Percentiles rank a stretch among this genome's conserved stretches.
Conservation (phyloP, 2,329 filamentous ascomycete genomes). For the Colletotrichum sp. region DNA sequence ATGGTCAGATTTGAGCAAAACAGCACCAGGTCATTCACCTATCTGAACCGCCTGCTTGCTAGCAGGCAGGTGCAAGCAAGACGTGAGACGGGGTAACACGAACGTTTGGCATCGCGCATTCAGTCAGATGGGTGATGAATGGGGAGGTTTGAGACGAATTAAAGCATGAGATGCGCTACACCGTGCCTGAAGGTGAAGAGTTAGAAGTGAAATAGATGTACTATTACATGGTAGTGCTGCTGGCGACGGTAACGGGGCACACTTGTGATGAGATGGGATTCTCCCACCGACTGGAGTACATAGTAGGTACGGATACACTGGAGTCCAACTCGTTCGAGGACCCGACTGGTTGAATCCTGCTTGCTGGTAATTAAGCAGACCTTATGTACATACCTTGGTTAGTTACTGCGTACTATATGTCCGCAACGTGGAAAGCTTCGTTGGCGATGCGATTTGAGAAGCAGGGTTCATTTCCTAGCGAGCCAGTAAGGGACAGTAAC, state of each 20-base stretch:
- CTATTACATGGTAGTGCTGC: neutral
- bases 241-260: neutral
- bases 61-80: too few relatives aligned
- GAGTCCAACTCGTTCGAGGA: too few relatives aligned
- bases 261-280: neutral
- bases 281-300: neutral
- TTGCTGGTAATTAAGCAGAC: neutral
- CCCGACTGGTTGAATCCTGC: neutral
- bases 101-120: neutral
- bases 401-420: neutral
- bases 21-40: neutral
- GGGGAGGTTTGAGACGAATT: neutral
- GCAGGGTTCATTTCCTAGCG: neutral
- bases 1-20: neutral
- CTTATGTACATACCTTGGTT: too few relatives aligned
- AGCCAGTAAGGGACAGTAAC: neutral
- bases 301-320: too few relatives aligned
- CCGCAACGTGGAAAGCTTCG: neutral
- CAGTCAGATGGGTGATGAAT: neutral
- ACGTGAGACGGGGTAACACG: too few relatives aligned
- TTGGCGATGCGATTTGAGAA: neutral
- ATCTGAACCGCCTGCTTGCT: too few relatives aligned
- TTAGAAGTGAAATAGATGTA: neutral
- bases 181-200: neutral
- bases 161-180: neutral